Conservation (phyloP, 225 moss, liverwort and hornwort genomes). For the Pseudisothecium myosuroides region DNA sequence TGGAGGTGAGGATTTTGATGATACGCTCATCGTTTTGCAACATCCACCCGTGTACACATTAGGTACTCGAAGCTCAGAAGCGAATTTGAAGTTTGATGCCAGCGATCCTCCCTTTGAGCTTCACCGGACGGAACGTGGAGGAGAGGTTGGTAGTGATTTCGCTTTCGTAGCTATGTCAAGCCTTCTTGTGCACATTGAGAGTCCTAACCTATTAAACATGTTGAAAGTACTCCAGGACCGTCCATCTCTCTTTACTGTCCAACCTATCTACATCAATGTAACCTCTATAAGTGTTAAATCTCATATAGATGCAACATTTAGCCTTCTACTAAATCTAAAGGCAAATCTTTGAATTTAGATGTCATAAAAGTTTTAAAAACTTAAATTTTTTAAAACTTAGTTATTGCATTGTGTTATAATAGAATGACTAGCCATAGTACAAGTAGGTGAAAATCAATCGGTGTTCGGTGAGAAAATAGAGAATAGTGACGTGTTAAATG, state of each 20-base stretch:
- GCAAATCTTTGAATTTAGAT: background rate
- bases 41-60: conserved; percentile 25
- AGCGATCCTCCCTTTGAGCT: conserved; percentile 30
- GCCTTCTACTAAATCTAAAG: background rate
- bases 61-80: conserved; percentile 31
- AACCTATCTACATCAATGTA: background rate
- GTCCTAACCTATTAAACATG: background rate
- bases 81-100: conserved; percentile 31
- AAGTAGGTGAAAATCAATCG: background rate
- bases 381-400: too few relatives aligned
- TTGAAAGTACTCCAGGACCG: background rate
- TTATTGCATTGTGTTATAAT: background rate
- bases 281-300: background rate
- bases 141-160: conserved; percentile 41
- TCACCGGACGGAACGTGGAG: conserved; percentile 78
- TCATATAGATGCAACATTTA: background rate
- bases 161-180: background rate
- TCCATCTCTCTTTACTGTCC: background rate
- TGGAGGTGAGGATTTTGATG: conserved; percentile 15
- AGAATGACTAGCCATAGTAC: background rate
- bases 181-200: background rate
- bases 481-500: background rate
- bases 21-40: conserved; percentile 22
- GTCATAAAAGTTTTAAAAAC: background rate
- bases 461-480: background rate